Evolutionary conservation across 257 asterid species (phyloP).

Genomic region (Thymus quinquecostatus): DNA sequence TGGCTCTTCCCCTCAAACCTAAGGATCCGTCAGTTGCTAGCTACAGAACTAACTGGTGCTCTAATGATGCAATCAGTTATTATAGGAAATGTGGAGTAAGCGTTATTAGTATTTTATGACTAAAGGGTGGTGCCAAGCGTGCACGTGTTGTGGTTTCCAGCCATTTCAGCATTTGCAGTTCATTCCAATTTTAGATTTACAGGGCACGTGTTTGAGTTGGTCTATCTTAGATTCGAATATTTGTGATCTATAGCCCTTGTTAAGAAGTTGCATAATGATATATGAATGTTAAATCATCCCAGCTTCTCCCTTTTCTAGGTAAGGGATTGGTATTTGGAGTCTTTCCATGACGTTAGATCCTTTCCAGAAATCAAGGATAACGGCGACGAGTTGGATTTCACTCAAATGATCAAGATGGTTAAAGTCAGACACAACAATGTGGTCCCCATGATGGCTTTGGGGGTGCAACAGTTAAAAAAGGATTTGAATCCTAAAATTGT

Average conservation of each 20-base stretch:
- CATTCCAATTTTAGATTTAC: not conserved
- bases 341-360: constrained; percentile 88
- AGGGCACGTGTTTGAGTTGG: not conserved
- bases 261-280: not conserved
- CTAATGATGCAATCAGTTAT: not conserved
- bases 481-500: constrained; percentile 58
- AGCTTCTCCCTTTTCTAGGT: constrained; percentile 30
- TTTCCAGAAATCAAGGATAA: constrained; percentile 68
- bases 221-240: not conserved
- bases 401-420: constrained; percentile 82
- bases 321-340: constrained; percentile 95
- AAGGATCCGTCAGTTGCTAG: not conserved
- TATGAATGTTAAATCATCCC: not conserved
- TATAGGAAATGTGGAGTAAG: not conserved
- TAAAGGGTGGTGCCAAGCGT: not conserved
- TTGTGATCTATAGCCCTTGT: not conserved
- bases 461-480: constrained; percentile 90
- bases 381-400: constrained; percentile 71
- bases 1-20: not conserved
- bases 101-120: not conserved
- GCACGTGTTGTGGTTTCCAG: not conserved
- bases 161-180: not conserved
- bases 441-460: constrained; percentile 97
- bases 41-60: not conserved
- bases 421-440: constrained; percentile 97